Evolutionary conservation across 192 early-diverging fungal genomes (phyloP).

Genomic region (Helicostylum pulchrum): DNA sequence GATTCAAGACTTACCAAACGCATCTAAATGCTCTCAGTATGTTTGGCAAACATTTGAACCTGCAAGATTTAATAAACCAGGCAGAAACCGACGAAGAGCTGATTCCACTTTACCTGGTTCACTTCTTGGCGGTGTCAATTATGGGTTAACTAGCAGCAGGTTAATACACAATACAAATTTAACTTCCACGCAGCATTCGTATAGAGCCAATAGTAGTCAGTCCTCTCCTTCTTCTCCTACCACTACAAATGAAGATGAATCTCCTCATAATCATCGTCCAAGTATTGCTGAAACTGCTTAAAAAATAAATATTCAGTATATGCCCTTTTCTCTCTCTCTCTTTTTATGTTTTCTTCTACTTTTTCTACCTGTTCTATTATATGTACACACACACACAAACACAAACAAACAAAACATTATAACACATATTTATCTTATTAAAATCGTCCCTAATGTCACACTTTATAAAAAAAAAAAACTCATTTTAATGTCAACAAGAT

Average conservation of each 20-base stretch:
- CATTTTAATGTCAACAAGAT: no score
- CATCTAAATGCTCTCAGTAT: constrained; percentile 70
- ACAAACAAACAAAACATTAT: no score
- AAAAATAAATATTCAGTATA: no score
- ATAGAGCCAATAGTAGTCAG: background rate
- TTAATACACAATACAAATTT: constrained; percentile 3
- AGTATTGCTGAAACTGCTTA: no score
- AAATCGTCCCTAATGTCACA: no score
- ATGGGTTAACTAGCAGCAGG: constrained; percentile 27
- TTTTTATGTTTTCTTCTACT: constrained; percentile 1
- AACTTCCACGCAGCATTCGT: constrained; percentile 5
- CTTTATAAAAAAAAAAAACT: no score
- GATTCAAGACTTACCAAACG: constrained; percentile 87
- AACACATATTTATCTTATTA: no score
- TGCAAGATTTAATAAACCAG: constrained; percentile 34
- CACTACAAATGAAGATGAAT: background rate
- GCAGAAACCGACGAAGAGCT: constrained; percentile 24
- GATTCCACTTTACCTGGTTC: constrained; percentile 20
- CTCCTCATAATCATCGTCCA: background rate
- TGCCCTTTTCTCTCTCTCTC: background rate
- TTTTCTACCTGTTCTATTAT: constrained; percentile 5
- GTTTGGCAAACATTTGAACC: constrained; percentile 65
- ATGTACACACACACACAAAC: background rate
- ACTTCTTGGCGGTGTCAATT: constrained; percentile 26
- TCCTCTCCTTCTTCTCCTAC: constrained; percentile 33